Conservation (phyloP, 164 flowering plant genomes). For the Stephania cephalantha region DNA sequence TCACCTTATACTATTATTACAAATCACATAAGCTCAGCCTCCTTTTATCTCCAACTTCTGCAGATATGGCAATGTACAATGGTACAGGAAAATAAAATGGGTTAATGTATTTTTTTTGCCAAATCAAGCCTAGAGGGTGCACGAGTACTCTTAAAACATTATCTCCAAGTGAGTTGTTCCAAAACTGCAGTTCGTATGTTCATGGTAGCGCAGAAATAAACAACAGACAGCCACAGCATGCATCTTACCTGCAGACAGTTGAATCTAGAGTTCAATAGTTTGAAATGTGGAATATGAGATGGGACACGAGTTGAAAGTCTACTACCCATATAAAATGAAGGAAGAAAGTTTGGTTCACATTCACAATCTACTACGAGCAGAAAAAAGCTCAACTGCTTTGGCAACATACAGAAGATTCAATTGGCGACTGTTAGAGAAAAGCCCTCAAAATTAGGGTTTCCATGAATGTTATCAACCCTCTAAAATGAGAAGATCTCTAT, state of each 20-base stretch:
- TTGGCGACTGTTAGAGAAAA: no score
- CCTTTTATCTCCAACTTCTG: background rate
- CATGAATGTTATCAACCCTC: no score
- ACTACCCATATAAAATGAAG: background rate
- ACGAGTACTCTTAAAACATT: background rate
- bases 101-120: background rate
- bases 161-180: background rate
- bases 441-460: no score
- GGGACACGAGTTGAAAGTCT: background rate
- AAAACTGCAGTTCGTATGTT: background rate
- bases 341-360: background rate
- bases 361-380: no score
- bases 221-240: background rate
- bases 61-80: background rate
- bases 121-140: background rate
- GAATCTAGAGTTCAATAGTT: background rate
- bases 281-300: no score
- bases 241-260: background rate
- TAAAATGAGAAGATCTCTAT: no score
- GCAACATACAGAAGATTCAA: no score
- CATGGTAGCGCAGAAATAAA: background rate
- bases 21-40: background rate
- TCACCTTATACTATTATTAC: background rate
- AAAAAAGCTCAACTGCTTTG: no score
- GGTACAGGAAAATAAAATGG: background rate